Base-by-base conservation (phyloP, 768 basidiomycete genomes). In the Suillus paluster region DNA sequence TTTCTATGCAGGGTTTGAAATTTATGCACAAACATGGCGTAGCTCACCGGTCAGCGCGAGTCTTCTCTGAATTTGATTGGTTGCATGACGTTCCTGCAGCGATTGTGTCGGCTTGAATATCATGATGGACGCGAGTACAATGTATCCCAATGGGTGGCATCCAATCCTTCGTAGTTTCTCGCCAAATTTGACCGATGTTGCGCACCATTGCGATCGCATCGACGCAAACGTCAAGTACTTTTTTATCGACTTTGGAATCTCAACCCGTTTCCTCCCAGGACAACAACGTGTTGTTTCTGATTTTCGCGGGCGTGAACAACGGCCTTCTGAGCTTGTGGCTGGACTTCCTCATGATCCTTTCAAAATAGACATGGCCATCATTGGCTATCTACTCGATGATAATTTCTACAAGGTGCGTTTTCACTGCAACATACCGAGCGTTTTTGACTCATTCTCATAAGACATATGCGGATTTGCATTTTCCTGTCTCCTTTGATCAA, bases 211-310 rank as follows among this genome's bases (percentile, higher is more conserved):
- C 39, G 73, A 66, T 0, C 73, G 75, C 1, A 77, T 73, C 0
- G 53, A 64, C 6, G 64, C 57, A 3, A 70, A 77, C 4, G 66
- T 68, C 0, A 71, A 55, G 15, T 80, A 79, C 59, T 76, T 70
- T 50, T 64, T 76, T 21, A 76, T 77, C 33, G 78, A 78, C 61
- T 78, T 80, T 41, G 77, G 76, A 0, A 27, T 78, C 8, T 77
- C 79, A 0, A 63, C 66, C 0, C 60, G 59, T 3, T 79, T 72
- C 34, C 38, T 30, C 7, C 71, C 77, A 0, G 57, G 4, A 0
- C 30, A 62, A 21, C 3, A 2, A 0, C 56, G 44, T 0, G n/a
- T 62, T 0, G 65, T 68, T 2, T 50, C 63, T 1, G 68, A 70
- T 2, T 46, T 59, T 3, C 4, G 36, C 1, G 53, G 67, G 0